Evolutionary conservation across 257 asterid species (phyloP).

Genomic region (Petunia secreta): DNA sequence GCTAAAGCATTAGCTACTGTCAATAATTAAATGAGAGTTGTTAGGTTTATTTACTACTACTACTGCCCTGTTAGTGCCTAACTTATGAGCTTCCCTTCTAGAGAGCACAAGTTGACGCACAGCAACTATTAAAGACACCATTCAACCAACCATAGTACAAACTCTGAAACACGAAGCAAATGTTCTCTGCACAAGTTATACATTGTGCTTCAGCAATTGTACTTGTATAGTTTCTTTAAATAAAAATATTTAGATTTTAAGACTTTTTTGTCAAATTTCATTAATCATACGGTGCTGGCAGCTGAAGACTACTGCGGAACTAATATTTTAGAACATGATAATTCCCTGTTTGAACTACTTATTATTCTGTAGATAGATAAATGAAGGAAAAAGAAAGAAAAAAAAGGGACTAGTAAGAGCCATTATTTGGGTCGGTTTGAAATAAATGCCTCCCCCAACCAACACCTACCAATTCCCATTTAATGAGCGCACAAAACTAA

Average conservation of each 20-base stretch:
- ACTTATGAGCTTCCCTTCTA: not conserved
- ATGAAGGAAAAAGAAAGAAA: not conserved
- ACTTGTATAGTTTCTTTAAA: no score
- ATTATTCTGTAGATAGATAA: not conserved
- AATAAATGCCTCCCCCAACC: constrained; percentile 26
- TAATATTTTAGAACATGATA: constrained; percentile 17
- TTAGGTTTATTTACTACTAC: constrained; percentile 19
- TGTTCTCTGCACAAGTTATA: no score
- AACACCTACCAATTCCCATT: constrained; percentile 30
- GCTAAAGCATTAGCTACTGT: constrained; percentile 12
- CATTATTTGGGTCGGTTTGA: constrained; percentile 34
- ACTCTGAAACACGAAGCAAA: no score
- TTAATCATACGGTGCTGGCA: not conserved
- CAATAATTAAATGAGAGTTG: constrained; percentile 4
- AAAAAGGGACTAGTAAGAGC: not conserved
- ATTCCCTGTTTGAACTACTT: not conserved
- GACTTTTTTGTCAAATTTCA: no score
- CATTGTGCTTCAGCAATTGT: no score
- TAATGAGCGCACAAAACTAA: constrained; percentile 28
- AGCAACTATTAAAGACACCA: not conserved
- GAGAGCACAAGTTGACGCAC: not conserved
- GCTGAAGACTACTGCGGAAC: not conserved
- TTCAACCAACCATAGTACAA: not conserved
- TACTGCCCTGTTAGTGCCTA: not conserved
- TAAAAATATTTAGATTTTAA: no score